These are phyloP conservation scores for Plasmodium coatneyi DNA, from an alignment of 169 alveolate genomes.

Conservation along the genomic window DNA sequence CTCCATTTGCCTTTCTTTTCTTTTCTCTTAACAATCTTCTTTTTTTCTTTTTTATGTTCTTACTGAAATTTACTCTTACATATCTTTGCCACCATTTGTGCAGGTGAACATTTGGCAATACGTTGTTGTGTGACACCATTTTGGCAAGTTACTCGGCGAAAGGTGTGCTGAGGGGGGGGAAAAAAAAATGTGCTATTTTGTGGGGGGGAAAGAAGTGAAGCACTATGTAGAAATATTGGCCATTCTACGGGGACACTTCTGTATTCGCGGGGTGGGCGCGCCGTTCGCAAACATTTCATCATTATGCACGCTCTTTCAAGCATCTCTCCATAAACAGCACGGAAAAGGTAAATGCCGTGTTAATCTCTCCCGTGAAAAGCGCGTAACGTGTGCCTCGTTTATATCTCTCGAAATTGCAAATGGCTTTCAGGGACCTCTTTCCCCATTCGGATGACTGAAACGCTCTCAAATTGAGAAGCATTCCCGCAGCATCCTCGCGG, in stretches of 20 bases:
- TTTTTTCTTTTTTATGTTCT: slow-evolving; percentile 96
- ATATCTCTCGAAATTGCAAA: background rate
- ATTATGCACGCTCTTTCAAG: background rate
- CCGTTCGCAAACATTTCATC: background rate
- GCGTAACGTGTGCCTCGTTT: background rate
- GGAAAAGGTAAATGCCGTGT: background rate
- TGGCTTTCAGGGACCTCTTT: background rate
- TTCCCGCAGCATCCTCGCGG: too few species aligned
- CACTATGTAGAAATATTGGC: background rate
- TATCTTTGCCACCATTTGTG: slow-evolving; percentile 97
- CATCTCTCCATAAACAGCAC: background rate
- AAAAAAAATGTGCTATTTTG: slow-evolving; percentile 1
- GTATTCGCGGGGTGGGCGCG: background rate
- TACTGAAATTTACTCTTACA: slow-evolving; percentile 98
- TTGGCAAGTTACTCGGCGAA: slow-evolving; percentile 37
- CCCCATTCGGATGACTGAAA: background rate
- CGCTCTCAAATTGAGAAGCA: background rate
- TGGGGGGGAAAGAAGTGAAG: background rate
- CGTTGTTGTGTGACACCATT: slow-evolving; percentile 95
- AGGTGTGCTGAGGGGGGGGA: background rate
- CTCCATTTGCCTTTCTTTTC: slow-evolving; percentile 92
- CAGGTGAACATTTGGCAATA: slow-evolving; percentile 97
- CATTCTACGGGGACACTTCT: background rate
- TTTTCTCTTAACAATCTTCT: slow-evolving; percentile 93
- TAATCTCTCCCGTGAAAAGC: background rate